These are phyloP conservation scores for Penicillium rolfsii DNA, from an alignment of 2,329 filamentous ascomycete genomes.

Conservation along the genomic window DNA sequence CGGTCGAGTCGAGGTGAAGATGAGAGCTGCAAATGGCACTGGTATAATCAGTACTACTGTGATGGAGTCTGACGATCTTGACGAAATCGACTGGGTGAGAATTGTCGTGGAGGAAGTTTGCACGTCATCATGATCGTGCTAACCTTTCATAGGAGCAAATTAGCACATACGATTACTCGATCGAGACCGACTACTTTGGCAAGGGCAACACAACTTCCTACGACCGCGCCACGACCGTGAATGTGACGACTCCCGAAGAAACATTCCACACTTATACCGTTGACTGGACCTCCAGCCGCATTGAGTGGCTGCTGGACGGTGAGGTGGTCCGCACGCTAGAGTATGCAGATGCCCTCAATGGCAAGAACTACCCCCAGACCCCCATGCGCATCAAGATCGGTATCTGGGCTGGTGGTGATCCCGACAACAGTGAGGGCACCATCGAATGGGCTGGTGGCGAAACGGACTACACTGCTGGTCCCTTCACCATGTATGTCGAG, in stretches of 20 bases:
- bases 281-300: constrained; percentile 67
- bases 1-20: constrained; percentile 79
- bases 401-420: constrained; percentile 67
- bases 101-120: constrained; percentile 33
- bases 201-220: constrained; percentile 80
- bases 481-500: constrained; percentile 75
- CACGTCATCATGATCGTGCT: not conserved
- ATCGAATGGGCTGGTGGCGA: constrained; percentile 71
- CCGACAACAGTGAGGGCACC: constrained; percentile 50
- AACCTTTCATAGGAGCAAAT: constrained; percentile 38
- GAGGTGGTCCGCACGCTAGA: constrained; percentile 63
- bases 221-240: constrained; percentile 81
- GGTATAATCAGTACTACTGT: constrained; percentile 93
- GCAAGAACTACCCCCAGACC: constrained; percentile 69
- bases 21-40: constrained; percentile 83
- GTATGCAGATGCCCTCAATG: constrained; percentile 62
- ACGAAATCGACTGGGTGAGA: constrained; percentile 98
- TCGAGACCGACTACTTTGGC: constrained; percentile 93
- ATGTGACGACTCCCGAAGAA: constrained; percentile 60
- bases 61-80: constrained; percentile 83
- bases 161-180: constrained; percentile 40
- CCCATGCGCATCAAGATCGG: constrained; percentile 73
- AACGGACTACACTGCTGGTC: constrained; percentile 67
- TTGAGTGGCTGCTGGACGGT: constrained; percentile 69
- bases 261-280: constrained; percentile 54